Percentiles rank a stretch among this genome's conserved stretches.
Conservation (phyloP, 768 basidiomycete genomes). For the Naganishia antarctica region DNA sequence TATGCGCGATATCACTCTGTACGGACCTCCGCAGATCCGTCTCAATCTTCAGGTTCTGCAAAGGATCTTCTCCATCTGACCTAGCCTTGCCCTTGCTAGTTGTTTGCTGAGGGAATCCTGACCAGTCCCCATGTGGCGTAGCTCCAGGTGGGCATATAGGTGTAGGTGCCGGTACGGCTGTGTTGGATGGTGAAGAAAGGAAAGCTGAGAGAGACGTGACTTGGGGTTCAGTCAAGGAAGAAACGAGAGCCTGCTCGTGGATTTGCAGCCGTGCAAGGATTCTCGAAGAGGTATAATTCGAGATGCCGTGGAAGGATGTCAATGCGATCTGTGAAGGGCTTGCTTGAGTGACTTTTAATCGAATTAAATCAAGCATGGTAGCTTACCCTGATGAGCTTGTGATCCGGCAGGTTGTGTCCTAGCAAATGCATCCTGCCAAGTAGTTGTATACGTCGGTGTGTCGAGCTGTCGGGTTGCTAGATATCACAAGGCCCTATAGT, state of each 20-base stretch:
- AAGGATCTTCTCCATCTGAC: constrained; percentile 54
- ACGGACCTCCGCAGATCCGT: constrained; percentile 75
- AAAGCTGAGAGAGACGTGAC: constrained; percentile 87
- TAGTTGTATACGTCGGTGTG: not conserved
- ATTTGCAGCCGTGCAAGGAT: constrained; percentile 89
- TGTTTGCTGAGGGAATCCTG: constrained; percentile 12
- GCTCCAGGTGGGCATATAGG: constrained; percentile 53
- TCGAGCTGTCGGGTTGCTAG: not conserved
- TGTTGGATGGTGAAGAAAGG: constrained; percentile 80
- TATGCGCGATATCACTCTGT: constrained; percentile 85
- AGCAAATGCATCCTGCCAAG: constrained; percentile 63
- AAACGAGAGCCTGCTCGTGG: constrained; percentile 75
- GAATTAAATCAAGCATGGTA: not conserved
- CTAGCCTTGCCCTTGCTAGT: constrained; percentile 25
- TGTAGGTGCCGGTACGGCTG: constrained; percentile 61
- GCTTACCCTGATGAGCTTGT: constrained; percentile 68
- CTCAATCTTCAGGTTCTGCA: constrained; percentile 77
- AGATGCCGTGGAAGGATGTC: constrained; percentile 83
- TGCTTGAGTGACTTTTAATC: not conserved
- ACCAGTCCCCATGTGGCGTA: not conserved
- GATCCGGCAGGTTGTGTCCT: constrained; percentile 74
- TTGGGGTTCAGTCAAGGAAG: constrained; percentile 76
- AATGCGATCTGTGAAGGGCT: constrained; percentile 68
- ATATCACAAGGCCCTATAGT: no score
- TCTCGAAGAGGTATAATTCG: constrained; percentile 65